These are phyloP conservation scores for Candida multigemmis DNA, from an alignment of 805 yeast genomes.

Conservation along the genomic window DNA sequence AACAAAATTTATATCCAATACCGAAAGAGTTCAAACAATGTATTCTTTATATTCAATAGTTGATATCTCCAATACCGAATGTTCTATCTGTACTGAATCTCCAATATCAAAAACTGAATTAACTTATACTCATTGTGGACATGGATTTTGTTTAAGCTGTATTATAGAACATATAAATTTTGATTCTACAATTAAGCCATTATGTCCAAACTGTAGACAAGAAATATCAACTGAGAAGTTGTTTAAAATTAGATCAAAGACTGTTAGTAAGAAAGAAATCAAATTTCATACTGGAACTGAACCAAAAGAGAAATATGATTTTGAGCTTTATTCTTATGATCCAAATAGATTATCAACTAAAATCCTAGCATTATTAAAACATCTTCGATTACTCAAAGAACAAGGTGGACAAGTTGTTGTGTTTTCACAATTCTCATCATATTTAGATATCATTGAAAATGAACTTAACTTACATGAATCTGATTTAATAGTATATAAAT, in stretches of 20 bases:
- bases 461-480: conserved; percentile 39
- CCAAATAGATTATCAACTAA: conserved; percentile 61
- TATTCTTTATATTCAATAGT: conserved; percentile 18
- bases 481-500: conserved; percentile 52
- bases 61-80: conserved; percentile 47
- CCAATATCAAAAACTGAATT: conserved; percentile 48
- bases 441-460: conserved; percentile 61
- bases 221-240: conserved; percentile 41
- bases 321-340: conserved; percentile 33
- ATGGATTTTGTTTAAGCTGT: conserved; percentile 69
- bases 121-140: conserved; percentile 71
- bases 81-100: conserved; percentile 75
- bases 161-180: conserved; percentile 65
- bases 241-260: conserved; percentile 29
- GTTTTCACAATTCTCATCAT: conserved; percentile 85
- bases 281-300: conserved; percentile 19
- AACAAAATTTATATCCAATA: conserved; percentile 9
- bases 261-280: conserved; percentile 14
- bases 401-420: conserved; percentile 70
- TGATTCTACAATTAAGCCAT: conserved; percentile 41
- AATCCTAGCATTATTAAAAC: conserved; percentile 56
- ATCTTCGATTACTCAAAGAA: conserved; percentile 44
- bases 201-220: conserved; percentile 74
- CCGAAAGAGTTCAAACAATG: conserved; percentile 15
- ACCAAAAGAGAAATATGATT: conserved; percentile 12